Evolutionary conservation across 768 basidiomycete genomes (phyloP).

Genomic region (Boletus edulis): DNA sequence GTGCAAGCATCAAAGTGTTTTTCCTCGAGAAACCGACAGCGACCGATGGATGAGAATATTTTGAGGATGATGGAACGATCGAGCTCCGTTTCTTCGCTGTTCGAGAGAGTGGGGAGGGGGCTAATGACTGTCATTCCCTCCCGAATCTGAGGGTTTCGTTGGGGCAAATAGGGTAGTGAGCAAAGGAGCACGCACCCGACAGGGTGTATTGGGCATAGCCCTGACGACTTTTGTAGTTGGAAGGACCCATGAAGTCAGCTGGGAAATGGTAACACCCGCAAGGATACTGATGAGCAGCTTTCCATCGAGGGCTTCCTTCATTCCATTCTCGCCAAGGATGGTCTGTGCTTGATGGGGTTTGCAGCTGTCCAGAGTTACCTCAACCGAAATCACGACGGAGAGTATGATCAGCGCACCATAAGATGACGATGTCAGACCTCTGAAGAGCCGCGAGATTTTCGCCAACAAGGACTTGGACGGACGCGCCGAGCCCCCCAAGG

Average conservation of each 20-base stretch:
- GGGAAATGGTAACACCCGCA: conserved; percentile 90
- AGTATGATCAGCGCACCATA: conserved; percentile 59
- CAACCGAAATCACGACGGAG: not conserved
- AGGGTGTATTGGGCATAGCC: conserved; percentile 98
- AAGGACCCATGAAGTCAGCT: conserved; percentile 72
- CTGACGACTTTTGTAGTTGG: conserved; percentile 84
- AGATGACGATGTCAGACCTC: conserved; percentile 79
- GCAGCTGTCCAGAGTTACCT: conserved; percentile 52
- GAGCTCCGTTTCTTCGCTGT: conserved; percentile 44
- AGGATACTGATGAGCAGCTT: conserved; percentile 97
- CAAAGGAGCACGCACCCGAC: conserved; percentile 59
- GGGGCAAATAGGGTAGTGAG: not conserved
- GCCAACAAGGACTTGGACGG: conserved; percentile 68
- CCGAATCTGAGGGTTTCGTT: conserved; percentile 64
- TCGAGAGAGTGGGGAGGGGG: conserved; percentile 50
- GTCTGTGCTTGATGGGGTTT: conserved; percentile 85
- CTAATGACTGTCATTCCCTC: conserved; percentile 98
- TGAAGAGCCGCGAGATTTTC: conserved; percentile 71
- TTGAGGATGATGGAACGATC: conserved; percentile 77
- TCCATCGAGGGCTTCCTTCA: conserved; percentile 78
- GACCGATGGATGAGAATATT: conserved; percentile 96
- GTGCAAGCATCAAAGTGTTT: conserved; percentile 99
- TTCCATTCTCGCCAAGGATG: conserved; percentile 73
- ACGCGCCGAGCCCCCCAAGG: conserved; percentile 56
- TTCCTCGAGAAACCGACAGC: conserved; percentile 94